Percentiles rank a stretch among this genome's conserved stretches.
Evolutionary conservation across 2,329 filamentous ascomycete species (phyloP).

Genomic region (Ceratocystis huliohia): DNA sequence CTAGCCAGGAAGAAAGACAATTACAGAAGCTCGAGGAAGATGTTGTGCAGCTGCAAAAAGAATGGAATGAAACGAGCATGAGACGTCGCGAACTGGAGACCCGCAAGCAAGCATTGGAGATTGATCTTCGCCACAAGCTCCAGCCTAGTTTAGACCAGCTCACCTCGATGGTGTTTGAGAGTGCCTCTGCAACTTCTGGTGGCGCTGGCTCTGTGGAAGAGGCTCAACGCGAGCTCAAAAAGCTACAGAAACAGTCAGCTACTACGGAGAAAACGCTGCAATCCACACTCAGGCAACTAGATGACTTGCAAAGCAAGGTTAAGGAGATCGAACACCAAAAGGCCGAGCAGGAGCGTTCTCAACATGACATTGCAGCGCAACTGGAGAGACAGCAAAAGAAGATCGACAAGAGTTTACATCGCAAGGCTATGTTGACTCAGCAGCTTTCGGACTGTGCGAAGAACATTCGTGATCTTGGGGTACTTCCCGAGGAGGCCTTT

Average conservation of each 20-base stretch:
- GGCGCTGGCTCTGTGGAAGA: slow-evolving; percentile 54
- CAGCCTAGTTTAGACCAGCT: slow-evolving; percentile 79
- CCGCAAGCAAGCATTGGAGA: slow-evolving; percentile 70
- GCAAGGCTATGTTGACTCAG: slow-evolving; percentile 65
- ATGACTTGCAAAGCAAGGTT: slow-evolving; percentile 37
- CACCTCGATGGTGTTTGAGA: slow-evolving; percentile 61
- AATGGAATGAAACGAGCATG: slow-evolving; percentile 63
- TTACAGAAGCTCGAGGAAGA: slow-evolving; percentile 57
- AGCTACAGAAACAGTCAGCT: slow-evolving; percentile 55
- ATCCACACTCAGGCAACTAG: slow-evolving; percentile 63
- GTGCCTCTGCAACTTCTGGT: slow-evolving; percentile 28
- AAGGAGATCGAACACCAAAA: slow-evolving; percentile 43
- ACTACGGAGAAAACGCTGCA: slow-evolving; percentile 55
- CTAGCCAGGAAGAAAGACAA: slow-evolving; percentile 66
- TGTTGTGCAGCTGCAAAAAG: slow-evolving; percentile 61
- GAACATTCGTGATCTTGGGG: slow-evolving; percentile 84
- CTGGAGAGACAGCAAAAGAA: slow-evolving; percentile 80
- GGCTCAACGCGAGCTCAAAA: slow-evolving; percentile 67
- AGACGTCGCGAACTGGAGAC: slow-evolving; percentile 65
- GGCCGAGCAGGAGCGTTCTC: slow-evolving; percentile 53
- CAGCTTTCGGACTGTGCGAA: slow-evolving; percentile 71
- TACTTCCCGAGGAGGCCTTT: slow-evolving; percentile 86
- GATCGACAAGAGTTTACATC: slow-evolving; percentile 84
- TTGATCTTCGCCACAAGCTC: slow-evolving; percentile 79
- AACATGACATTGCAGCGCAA: slow-evolving; percentile 60